Evolutionary conservation across 495 filamentous ascomycete genomes (phyloP).

Genomic region (Chaetomium cochliodes): DNA sequence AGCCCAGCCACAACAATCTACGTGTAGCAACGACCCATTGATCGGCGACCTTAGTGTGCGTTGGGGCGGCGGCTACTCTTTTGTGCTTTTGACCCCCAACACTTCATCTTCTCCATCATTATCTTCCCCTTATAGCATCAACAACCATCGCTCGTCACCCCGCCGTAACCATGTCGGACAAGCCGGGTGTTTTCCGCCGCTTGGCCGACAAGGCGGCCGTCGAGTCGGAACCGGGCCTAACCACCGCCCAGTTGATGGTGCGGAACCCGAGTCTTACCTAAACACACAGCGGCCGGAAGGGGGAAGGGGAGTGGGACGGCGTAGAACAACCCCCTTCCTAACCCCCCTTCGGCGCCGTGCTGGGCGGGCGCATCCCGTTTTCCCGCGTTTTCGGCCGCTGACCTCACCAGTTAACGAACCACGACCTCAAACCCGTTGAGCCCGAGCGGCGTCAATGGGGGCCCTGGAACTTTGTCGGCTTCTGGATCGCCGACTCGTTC

Average conservation of each 20-base stretch:
- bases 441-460: constrained; percentile 82
- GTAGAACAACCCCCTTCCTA: not conserved
- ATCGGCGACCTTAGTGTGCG: not conserved
- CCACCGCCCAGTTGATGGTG: constrained; percentile 77
- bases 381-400: constrained; percentile 7
- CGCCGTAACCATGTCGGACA: constrained; percentile 17
- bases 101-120: not conserved
- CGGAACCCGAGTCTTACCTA: constrained; percentile 20
- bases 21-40: not conserved
- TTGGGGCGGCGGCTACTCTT: not conserved
- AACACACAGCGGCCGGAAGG: not conserved
- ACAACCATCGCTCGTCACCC: not conserved
- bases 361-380: not conserved
- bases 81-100: not conserved
- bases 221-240: constrained; percentile 72
- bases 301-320: not conserved
- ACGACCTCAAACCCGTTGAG: constrained; percentile 90
- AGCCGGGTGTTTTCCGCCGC: constrained; percentile 24
- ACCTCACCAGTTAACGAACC: constrained; percentile 67
- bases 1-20: not conserved
- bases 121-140: not conserved
- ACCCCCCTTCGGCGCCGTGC: not conserved
- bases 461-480: constrained; percentile 83
- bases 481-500: constrained; percentile 92
- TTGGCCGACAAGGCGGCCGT: constrained; percentile 63